Base-by-base conservation (phyloP, 192 early-diverging fungal genomes). In the Entophlyctis luteolus region DNA sequence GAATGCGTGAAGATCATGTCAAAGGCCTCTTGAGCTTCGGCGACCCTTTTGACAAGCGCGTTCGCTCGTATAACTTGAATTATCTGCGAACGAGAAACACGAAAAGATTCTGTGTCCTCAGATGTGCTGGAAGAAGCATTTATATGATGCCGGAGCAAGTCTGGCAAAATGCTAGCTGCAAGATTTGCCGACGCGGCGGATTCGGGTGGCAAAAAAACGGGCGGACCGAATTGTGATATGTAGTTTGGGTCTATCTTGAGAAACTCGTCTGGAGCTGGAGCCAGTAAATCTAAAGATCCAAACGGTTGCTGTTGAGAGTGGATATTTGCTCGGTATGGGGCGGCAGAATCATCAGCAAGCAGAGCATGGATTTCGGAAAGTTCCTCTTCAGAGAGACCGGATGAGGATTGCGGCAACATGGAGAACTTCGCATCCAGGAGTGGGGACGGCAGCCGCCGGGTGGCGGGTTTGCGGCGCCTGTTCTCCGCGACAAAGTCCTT, bases 21-120 rank as follows among this genome's bases (percentile, higher is more conserved):
- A 62, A 84, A 89, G 16, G 89, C 84, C 31, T 71, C 72, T 56
- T 84, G 78, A 0, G 90, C 89, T 65, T 88, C 83, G 0, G 67
- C 76, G n/a, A 81, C 77, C 16, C 86, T 72, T 31, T 78, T 74
- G 2, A 82, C 75, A 22, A 88, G 39, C n/a, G 84, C 81, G 73
- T 93, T 93, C 36, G 75, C 53, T 16, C 74, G 72, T 36, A 81
- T 78, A 22, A 81, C 54, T 27, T 68, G 35, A 5, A 67, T 71
- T 42, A 81, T 27, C 23, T 60, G 54, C 0, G 10, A 8, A 6
- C 22, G 12, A 52, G 10, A 16, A 20, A 52, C 10, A 52, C 12
- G 10, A 52, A 16, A 5, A 52, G 29, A 10, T 8, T 6, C 49
- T 5, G 5, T 8, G 14, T 18, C 18, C 8, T 4, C 27, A 29